Evolutionary conservation across 768 basidiomycete species (phyloP), one percentile per base, ranked within the genome.

Genomic region (Leccinum obscurum): DNA sequence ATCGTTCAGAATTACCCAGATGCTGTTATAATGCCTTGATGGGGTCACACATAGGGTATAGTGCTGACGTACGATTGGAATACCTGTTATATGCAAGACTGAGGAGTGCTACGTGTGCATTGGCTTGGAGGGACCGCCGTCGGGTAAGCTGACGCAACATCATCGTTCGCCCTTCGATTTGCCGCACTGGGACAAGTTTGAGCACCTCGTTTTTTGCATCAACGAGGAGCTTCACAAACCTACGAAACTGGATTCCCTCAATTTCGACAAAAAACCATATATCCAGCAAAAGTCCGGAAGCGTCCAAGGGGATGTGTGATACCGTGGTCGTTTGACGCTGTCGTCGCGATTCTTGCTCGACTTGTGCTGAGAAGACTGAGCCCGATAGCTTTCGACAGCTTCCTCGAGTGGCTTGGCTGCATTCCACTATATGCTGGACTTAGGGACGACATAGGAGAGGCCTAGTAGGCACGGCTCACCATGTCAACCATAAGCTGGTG

Each of bases 1-100:
- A 69, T 98, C 96, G 73, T 98, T 98, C 65, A 93, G 71, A 30
- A 95, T 83, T 2, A 96, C 78, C 96, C 96, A 98, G 2, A 96
- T 80, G 32, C 84, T 87, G 68, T 95, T 97, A 78, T 92, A 95
- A 71, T 96, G 95, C 55, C 92, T 95, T 51, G 15, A 59, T 20
- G 34, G 58, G 9, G 51, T 62, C 30, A 56, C 7, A 28, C 14
- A 3, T n/a, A n/a, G 15, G 22, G 37, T 48, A 39, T 22, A n/a
- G 6, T 41, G 17, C 15, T 14, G 57, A 39, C 52, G 28, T 20
- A 44, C 28, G 30, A 41, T 1, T 49, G 4, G 68, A 80, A 49
- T 62, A 90, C 89, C 82, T 84, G 59, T 91, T 90, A 66, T 94
- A 93, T 54, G 81, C 78, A 4, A 78, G 78, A 41, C 86, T 83